Evolutionary conservation across 2,329 filamentous ascomycete genomes (phyloP).

Genomic region (Drechslerella dactyloides): DNA sequence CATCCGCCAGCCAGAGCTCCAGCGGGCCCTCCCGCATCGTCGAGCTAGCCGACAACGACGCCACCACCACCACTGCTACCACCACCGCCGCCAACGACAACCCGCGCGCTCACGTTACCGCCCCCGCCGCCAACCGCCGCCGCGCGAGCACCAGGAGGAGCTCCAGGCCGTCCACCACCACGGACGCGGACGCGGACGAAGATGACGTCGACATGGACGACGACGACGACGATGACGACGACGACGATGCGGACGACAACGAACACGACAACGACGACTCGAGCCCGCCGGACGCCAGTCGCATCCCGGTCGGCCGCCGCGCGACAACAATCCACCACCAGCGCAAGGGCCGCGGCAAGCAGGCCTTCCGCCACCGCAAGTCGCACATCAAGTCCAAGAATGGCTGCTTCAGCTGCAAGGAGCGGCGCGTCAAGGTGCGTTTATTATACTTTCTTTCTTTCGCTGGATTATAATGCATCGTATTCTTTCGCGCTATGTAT

Average conservation of each 20-base stretch:
- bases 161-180: neutral
- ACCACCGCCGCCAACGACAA: conserved; percentile 30
- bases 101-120: conserved; percentile 12
- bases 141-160: neutral
- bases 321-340: conserved; percentile 1
- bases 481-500: neutral
- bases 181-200: neutral
- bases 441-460: conserved; percentile 21
- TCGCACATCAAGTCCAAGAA: conserved; percentile 51
- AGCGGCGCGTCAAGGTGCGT: conserved; percentile 44
- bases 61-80: conserved; percentile 30
- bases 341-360: conserved; percentile 40
- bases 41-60: conserved; percentile 35
- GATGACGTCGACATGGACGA: neutral
- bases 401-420: conserved; percentile 50
- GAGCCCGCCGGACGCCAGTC: neutral
- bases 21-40: conserved; percentile 33
- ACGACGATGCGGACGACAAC: neutral
- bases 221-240: neutral
- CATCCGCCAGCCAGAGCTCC: conserved; percentile 5
- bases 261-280: neutral
- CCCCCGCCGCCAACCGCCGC: neutral
- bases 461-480: neutral
- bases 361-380: conserved; percentile 48
- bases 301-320: neutral